phyloP scores from a whole-genome alignment of 345 rosid genomes.

The Hibiscus trionum region DNA sequence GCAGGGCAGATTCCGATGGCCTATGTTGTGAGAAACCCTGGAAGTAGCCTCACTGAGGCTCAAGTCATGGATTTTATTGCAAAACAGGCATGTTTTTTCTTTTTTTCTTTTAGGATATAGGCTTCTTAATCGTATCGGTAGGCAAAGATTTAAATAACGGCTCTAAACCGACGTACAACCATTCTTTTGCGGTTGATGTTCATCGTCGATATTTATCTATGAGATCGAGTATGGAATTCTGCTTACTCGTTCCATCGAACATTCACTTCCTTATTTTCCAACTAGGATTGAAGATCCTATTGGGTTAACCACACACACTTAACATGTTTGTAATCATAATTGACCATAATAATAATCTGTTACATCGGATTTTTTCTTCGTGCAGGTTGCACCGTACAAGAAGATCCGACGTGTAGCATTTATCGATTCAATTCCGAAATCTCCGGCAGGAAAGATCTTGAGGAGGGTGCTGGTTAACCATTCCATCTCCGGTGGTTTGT shows the following conservation, averaged over 20 bases:
- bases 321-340: background rate
- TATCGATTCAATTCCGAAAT: conserved; percentile 57
- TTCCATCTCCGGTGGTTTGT: conserved; percentile 29
- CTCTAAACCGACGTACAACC: too few relatives aligned
- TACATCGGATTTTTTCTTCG: background rate
- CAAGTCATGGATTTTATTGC: conserved; percentile 64
- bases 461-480: conserved; percentile 52
- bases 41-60: conserved; percentile 46
- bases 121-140: too few relatives aligned
- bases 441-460: conserved; percentile 73
- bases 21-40: conserved; percentile 80
- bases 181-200: too few relatives aligned
- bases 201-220: too few relatives aligned
- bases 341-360: background rate
- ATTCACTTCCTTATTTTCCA: too few relatives aligned
- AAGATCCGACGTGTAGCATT: conserved; percentile 79
- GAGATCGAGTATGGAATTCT: too few relatives aligned
- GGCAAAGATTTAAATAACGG: too few relatives aligned
- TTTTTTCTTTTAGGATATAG: background rate
- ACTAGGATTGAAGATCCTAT: too few relatives aligned
- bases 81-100: conserved; percentile 45
- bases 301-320: too few relatives aligned
- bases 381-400: conserved; percentile 88
- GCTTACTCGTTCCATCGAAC: too few relatives aligned
- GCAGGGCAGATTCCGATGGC: conserved; percentile 97